phyloP scores from a whole-genome alignment of 805 yeast genomes.

The Teunomyces panamensis region DNA sequence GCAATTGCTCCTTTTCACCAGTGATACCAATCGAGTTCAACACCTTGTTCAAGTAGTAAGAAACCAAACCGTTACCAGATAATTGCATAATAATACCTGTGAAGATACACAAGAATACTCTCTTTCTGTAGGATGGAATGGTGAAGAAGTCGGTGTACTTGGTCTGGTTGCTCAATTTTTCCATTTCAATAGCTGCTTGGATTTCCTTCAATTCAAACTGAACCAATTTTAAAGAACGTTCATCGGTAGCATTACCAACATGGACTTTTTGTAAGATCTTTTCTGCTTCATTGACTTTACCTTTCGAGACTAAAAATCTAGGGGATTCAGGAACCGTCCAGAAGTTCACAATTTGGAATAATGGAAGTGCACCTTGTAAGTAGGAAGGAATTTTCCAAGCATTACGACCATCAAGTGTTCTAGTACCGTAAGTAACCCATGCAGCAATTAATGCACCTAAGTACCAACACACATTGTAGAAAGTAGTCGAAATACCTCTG shows the following conservation, averaged over 20 bases:
- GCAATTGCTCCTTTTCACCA: slow-evolving; percentile 41
- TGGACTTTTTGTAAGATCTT: slow-evolving; percentile 34
- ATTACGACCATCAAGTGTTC: slow-evolving; percentile 27
- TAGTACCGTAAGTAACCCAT: slow-evolving; percentile 49
- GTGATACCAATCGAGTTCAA: slow-evolving; percentile 53
- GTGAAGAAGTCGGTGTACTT: slow-evolving; percentile 38
- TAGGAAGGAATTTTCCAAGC: slow-evolving; percentile 57
- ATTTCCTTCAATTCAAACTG: slow-evolving; percentile 23
- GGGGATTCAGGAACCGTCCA: slow-evolving; percentile 42
- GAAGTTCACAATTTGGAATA: slow-evolving; percentile 34
- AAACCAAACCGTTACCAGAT: slow-evolving; percentile 52
- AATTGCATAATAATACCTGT: slow-evolving; percentile 41
- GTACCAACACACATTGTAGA: slow-evolving; percentile 52
- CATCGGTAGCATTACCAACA: slow-evolving; percentile 35
- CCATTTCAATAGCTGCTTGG: slow-evolving; percentile 32
- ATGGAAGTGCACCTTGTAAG: slow-evolving; percentile 48
- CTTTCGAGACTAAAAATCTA: slow-evolving; percentile 23
- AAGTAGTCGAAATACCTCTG: slow-evolving; percentile 25
- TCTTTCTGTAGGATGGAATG: slow-evolving; percentile 39
- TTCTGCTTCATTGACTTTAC: slow-evolving; percentile 23
- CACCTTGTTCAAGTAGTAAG: slow-evolving; percentile 50
- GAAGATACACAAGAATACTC: slow-evolving; percentile 33
- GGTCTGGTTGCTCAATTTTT: slow-evolving; percentile 29
- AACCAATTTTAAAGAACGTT: slow-evolving; percentile 15
- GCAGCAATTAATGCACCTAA: slow-evolving; percentile 53